A percentile compares a stretch with the other conserved stretches of the same genome.
Conservation (phyloP, 2,329 filamentous ascomycete genomes). For the Penicillium brasilianum region DNA sequence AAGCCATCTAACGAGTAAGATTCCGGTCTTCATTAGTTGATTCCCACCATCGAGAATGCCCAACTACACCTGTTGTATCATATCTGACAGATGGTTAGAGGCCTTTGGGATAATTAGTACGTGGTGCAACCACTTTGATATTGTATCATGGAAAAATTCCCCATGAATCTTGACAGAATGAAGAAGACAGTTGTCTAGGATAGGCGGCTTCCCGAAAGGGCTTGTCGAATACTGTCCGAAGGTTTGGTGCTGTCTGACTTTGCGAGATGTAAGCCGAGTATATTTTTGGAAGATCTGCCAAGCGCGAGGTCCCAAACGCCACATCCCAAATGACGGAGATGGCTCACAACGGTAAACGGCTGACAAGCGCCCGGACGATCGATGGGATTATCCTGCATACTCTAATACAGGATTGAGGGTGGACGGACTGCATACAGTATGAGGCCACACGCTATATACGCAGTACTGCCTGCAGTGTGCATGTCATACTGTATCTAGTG, state of each 20-base stretch:
- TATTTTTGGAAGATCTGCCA: conserved; percentile 1
- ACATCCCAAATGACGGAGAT: conserved; percentile 9
- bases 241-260: neutral
- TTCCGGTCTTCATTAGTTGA: too few species aligned
- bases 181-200: neutral
- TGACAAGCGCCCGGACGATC: neutral
- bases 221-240: neutral
- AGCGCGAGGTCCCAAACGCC: neutral
- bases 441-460: neutral
- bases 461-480: too few species aligned
- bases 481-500: too few species aligned
- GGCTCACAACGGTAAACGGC: neutral
- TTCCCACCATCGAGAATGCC: too few species aligned
- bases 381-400: neutral
- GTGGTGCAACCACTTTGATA: too few species aligned
- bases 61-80: too few species aligned
- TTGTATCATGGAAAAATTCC: too few species aligned
- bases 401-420: neutral
- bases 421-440: neutral
- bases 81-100: too few species aligned
- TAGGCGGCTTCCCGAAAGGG: neutral
- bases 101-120: too few species aligned
- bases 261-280: neutral
- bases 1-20: too few species aligned
- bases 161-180: too few species aligned